Conservation (phyloP, 164 flowering plant genomes). For the Malania oleifera region DNA sequence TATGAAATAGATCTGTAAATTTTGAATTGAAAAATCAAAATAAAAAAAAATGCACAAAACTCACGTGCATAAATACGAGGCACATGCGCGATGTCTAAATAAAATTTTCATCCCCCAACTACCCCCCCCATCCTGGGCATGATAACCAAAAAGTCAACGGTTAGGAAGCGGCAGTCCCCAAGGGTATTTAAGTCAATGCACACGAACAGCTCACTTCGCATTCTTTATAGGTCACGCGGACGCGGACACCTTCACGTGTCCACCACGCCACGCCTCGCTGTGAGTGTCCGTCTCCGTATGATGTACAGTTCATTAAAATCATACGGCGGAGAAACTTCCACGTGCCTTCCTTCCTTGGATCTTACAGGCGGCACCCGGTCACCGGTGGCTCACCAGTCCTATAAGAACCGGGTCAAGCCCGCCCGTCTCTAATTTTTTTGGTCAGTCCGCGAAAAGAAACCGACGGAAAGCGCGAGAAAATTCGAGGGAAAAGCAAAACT, state of each 20-base stretch:
- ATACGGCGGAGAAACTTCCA: neutral
- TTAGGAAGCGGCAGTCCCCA: neutral
- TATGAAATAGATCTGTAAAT: no score
- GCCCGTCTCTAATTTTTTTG: constrained; percentile 1
- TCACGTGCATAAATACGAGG: no score
- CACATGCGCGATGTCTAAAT: no score
- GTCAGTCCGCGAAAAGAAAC: neutral
- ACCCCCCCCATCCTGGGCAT: no score
- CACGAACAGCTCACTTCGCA: neutral
- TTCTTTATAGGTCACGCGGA: constrained; percentile 12
- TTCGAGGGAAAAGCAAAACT: neutral
- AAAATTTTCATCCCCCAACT: no score
- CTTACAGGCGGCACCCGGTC: constrained; percentile 17
- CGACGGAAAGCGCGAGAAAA: constrained; percentile 13
- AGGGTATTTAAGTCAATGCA: constrained; percentile 1
- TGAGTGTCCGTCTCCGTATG: no score
- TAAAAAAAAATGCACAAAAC: no score
- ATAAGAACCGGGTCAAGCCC: constrained; percentile 10
- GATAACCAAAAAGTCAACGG: no score
- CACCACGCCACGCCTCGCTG: constrained; percentile 2
- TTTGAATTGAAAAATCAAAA: no score
- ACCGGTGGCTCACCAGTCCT: constrained; percentile 2
- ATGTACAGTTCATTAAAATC: neutral
- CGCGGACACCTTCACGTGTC: constrained; percentile 11
- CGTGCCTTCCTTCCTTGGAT: constrained; percentile 13